These are phyloP conservation scores for Phytophthora aleatoria DNA, from an alignment of 352 stramenopile genomes.

Conservation along the genomic window DNA sequence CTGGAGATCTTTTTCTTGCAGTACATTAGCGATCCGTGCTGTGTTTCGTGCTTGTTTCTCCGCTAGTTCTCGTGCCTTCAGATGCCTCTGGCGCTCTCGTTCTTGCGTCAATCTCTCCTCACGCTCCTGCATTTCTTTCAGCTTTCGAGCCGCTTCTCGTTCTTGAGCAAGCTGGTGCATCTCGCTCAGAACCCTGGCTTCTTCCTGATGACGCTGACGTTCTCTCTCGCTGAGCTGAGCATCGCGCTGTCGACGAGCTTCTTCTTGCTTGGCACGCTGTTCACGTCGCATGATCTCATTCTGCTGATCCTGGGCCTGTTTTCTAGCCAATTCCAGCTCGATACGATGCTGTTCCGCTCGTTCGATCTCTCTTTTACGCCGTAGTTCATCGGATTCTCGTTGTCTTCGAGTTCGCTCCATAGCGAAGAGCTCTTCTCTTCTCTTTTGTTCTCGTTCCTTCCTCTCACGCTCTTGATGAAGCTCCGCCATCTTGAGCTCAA, in stretches of 20 bases:
- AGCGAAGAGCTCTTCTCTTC: conserved; percentile 45
- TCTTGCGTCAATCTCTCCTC: conserved; percentile 54
- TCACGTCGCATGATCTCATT: conserved; percentile 48
- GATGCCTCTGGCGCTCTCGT: conserved; percentile 47
- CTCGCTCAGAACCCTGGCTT: conserved; percentile 56
- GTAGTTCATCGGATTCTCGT: conserved; percentile 57
- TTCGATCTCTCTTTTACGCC: conserved; percentile 56
- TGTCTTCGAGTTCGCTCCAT: conserved; percentile 51
- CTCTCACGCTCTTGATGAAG: conserved; percentile 55
- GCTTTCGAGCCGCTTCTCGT: conserved; percentile 45
- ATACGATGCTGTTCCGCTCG: conserved; percentile 52
- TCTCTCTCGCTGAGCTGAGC: conserved; percentile 58
- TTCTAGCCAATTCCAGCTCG: conserved; percentile 49
- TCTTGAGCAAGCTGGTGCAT: conserved; percentile 50
- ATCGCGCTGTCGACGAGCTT: conserved; percentile 50
- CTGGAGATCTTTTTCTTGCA: conserved; percentile 66
- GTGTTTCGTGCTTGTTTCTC: conserved; percentile 77
- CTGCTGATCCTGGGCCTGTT: conserved; percentile 50
- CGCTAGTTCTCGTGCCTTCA: conserved; percentile 47
- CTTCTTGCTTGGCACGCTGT: conserved; percentile 56
- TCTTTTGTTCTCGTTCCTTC: conserved; percentile 54
- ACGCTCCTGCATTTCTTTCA: conserved; percentile 50
- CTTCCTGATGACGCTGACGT: conserved; percentile 56
- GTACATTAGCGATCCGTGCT: conserved; percentile 60
- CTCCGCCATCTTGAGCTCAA: conserved; percentile 69